phyloP scores from a whole-genome alignment of 768 basidiomycete species.

The Phylloporus arenicola region DNA sequence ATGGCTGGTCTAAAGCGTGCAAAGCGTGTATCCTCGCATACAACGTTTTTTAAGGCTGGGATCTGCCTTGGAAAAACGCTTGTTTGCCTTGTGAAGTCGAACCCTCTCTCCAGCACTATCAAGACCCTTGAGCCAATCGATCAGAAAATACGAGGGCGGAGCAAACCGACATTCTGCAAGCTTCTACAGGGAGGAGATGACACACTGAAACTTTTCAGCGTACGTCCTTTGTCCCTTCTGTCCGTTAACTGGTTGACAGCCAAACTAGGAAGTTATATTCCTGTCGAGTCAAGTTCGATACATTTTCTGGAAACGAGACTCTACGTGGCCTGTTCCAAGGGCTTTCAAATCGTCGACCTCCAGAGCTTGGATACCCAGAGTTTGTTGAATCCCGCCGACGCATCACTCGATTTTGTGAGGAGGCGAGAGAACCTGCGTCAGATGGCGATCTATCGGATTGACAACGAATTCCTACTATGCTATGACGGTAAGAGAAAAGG shows the following conservation, averaged over 20 bases:
- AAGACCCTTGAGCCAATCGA: constrained; percentile 97
- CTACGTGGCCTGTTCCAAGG: constrained; percentile 94
- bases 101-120: constrained; percentile 92
- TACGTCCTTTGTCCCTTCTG: constrained; percentile 27
- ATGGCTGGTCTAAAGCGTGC: constrained; percentile 88
- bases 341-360: constrained; percentile 97
- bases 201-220: constrained; percentile 87
- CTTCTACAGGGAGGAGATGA: constrained; percentile 93
- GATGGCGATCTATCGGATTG: constrained; percentile 95
- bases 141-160: constrained; percentile 69
- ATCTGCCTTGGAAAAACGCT: constrained; percentile 85
- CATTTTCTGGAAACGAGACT: constrained; percentile 97
- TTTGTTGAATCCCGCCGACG: constrained; percentile 87
- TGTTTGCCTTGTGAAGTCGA: constrained; percentile 96
- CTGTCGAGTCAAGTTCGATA: constrained; percentile 92
- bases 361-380: constrained; percentile 97
- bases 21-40: constrained; percentile 92
- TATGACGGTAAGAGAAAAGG: constrained; percentile 75
- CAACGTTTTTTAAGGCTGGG: constrained; percentile 96
- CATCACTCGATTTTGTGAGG: constrained; percentile 87
- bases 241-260: neutral
- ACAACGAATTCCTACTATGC: constrained; percentile 93
- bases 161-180: constrained; percentile 91
- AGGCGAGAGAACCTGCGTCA: constrained; percentile 85
- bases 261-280: constrained; percentile 88